Evolutionary conservation across 2,329 filamentous ascomycete genomes (phyloP).

Genomic region (Raffaelea albimanens): DNA sequence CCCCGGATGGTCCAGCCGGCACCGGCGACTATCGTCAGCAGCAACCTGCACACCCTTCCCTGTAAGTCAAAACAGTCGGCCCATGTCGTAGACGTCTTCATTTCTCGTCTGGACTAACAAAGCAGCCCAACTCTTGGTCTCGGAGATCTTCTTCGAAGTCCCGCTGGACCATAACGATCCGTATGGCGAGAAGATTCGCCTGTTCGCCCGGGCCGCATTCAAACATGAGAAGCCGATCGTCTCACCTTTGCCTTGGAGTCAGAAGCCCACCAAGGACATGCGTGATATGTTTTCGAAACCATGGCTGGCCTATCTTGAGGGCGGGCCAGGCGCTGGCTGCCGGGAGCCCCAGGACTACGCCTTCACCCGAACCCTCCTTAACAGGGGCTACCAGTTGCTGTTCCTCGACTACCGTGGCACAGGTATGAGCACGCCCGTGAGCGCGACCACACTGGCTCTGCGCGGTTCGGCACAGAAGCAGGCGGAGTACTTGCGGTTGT

Average conservation of each 20-base stretch:
- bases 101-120: neutral
- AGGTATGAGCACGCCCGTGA: constrained; percentile 73
- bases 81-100: neutral
- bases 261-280: constrained; percentile 18
- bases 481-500: constrained; percentile 70
- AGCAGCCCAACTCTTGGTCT: constrained; percentile 62
- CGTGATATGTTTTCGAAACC: constrained; percentile 30
- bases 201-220: constrained; percentile 69
- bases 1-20: neutral
- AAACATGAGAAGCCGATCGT: constrained; percentile 56
- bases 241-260: constrained; percentile 25
- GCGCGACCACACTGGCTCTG: constrained; percentile 58
- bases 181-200: constrained; percentile 49
- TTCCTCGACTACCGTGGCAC: constrained; percentile 89
- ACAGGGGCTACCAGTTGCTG: constrained; percentile 75
- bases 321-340: constrained; percentile 76
- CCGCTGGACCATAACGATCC: constrained; percentile 67
- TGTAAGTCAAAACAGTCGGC: neutral
- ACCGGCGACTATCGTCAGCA: constrained; percentile 7
- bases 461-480: constrained; percentile 58
- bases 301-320: constrained; percentile 68
- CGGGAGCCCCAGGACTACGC: constrained; percentile 63
- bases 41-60: constrained; percentile 7
- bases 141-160: constrained; percentile 80
- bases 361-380: constrained; percentile 61